These are phyloP conservation scores for Arthroderma uncinatum DNA, from an alignment of 2,329 filamentous ascomycete species.

Conservation along the genomic window DNA sequence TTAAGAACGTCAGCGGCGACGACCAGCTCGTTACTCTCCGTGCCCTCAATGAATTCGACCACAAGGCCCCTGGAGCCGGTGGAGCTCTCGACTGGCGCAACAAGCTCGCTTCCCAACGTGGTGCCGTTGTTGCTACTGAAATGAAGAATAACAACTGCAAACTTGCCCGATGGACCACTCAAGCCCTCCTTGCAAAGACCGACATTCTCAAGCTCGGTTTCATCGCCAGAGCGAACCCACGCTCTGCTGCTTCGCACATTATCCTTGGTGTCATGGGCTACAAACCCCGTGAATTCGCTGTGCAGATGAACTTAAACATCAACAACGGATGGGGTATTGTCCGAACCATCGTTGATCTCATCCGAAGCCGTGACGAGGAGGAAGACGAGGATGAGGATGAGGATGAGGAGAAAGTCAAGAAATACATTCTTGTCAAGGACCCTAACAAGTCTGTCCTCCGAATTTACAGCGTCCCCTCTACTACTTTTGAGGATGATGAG, in stretches of 20 bases:
- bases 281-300: slow-evolving; percentile 94
- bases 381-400: slow-evolving; percentile 28
- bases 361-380: slow-evolving; percentile 28
- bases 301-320: slow-evolving; percentile 95
- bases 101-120: slow-evolving; percentile 87
- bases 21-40: slow-evolving; percentile 88
- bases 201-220: slow-evolving; percentile 99
- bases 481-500: slow-evolving; percentile 83
- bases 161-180: slow-evolving; percentile 92
- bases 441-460: slow-evolving; percentile 94
- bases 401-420: slow-evolving; percentile 33
- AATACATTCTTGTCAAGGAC: slow-evolving; percentile 58
- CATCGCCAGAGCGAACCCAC: slow-evolving; percentile 86
- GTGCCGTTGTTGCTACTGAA: slow-evolving; percentile 94
- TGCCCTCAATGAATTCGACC: slow-evolving; percentile 97
- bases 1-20: slow-evolving; percentile 89
- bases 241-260: slow-evolving; percentile 85
- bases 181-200: slow-evolving; percentile 93
- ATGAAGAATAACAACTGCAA: slow-evolving; percentile 99
- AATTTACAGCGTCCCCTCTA: slow-evolving; percentile 77
- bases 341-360: slow-evolving; percentile 88
- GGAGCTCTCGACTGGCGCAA: slow-evolving; percentile 93
- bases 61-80: slow-evolving; percentile 89
- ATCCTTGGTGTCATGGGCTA: slow-evolving; percentile 92
- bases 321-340: slow-evolving; percentile 99